phyloP scores from a whole-genome alignment of 176 grass and related monocot genomes.

The Musa beccarii region DNA sequence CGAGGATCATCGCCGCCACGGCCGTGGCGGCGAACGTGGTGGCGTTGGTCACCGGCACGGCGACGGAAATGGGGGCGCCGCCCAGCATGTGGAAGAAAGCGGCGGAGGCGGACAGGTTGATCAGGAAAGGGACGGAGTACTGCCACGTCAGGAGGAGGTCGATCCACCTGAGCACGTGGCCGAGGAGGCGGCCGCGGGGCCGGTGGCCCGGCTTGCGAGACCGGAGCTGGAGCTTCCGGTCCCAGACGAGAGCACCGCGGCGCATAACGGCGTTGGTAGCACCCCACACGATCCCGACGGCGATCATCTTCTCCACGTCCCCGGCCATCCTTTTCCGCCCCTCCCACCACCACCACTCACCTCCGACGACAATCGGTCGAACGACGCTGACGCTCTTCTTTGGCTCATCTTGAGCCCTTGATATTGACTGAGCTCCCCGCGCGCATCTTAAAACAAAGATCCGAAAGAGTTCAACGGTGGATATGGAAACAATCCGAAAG shows the following conservation, averaged over 20 bases:
- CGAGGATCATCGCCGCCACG: conserved; percentile 38
- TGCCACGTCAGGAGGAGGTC: conserved; percentile 72
- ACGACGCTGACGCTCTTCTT: neutral
- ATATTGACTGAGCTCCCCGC: neutral
- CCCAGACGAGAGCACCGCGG: conserved; percentile 59
- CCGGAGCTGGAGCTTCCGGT: conserved; percentile 33
- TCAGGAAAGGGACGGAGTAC: conserved; percentile 57
- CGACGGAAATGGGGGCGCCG: conserved; percentile 64
- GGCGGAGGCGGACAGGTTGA: conserved; percentile 69
- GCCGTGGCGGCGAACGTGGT: conserved; percentile 81
- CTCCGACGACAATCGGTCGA: too few species aligned
- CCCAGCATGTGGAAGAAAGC: conserved; percentile 75
- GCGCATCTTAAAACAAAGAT: neutral
- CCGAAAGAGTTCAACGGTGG: neutral
- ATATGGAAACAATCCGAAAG: neutral
- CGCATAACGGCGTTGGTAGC: conserved; percentile 79
- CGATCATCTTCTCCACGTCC: conserved; percentile 62
- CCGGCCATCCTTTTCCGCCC: neutral
- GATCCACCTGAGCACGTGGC: conserved; percentile 24
- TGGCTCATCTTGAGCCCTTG: neutral
- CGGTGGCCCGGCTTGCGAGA: neutral
- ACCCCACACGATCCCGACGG: conserved; percentile 70
- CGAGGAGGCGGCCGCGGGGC: neutral
- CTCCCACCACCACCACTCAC: neutral
- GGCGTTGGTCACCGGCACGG: conserved; percentile 85